A percentile compares a stretch with the other conserved stretches of the same genome.
These are phyloP conservation scores for Laburnicola sp. DNA, from an alignment of 2,329 filamentous ascomycete species.

Conservation along the genomic window DNA sequence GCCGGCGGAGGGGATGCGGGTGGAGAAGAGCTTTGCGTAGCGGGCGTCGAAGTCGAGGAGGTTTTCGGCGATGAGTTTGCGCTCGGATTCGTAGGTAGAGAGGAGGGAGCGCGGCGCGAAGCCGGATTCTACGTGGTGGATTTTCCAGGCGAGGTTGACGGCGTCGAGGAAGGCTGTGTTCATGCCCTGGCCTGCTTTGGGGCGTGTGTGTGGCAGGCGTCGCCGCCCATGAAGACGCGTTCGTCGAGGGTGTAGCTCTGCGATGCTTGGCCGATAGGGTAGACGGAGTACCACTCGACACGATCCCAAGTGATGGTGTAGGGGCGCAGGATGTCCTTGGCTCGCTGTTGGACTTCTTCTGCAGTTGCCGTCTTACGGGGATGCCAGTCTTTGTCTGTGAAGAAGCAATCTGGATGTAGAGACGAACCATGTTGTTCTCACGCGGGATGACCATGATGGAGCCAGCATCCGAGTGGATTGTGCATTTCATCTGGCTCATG, in stretches of 20 bases:
- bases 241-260: constrained; percentile 67
- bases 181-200: constrained; percentile 68
- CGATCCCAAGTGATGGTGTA: constrained; percentile 66
- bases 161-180: constrained; percentile 66
- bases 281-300: constrained; percentile 68
- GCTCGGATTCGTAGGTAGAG: constrained; percentile 83
- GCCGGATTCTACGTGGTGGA: constrained; percentile 83
- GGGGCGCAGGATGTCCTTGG: constrained; percentile 62
- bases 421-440: constrained; percentile 58
- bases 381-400: constrained; percentile 65
- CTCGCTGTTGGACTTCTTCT: constrained; percentile 61
- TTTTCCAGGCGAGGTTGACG: constrained; percentile 93
- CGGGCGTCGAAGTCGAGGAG: constrained; percentile 84
- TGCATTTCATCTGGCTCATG: constrained; percentile 61
- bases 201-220: constrained; percentile 66
- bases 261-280: constrained; percentile 67
- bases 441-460: constrained; percentile 66
- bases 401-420: constrained; percentile 64
- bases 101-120: constrained; percentile 76
- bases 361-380: constrained; percentile 63
- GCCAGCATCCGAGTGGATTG: constrained; percentile 66
- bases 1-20: constrained; percentile 70
- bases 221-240: constrained; percentile 67
- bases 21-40: constrained; percentile 88
- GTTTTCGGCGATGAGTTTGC: constrained; percentile 80